These are phyloP conservation scores for Candolleomyces eurysporus DNA, from an alignment of 768 basidiomycete genomes.

Conservation along the genomic window DNA sequence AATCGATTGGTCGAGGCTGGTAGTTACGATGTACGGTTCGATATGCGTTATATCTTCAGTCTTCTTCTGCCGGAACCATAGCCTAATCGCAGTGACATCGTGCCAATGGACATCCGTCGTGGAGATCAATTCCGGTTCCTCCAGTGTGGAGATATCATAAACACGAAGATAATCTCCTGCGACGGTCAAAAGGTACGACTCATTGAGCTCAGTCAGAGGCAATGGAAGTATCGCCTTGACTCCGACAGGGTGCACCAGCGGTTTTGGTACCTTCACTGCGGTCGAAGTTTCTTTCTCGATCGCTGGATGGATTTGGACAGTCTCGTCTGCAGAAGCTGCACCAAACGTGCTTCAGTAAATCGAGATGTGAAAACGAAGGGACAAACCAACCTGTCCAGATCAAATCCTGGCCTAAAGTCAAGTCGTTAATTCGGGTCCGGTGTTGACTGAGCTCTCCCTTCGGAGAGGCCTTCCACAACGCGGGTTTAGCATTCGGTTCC, in stretches of 20 bases:
- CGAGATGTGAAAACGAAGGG: neutral
- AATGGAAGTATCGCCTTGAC: slow-evolving; percentile 77
- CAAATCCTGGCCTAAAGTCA: slow-evolving; percentile 62
- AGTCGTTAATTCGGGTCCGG: slow-evolving; percentile 79
- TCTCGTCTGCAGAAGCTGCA: slow-evolving; percentile 87
- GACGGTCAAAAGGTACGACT: slow-evolving; percentile 79
- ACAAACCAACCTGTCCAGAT: slow-evolving; percentile 78
- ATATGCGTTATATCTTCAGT: slow-evolving; percentile 44
- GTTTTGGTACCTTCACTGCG: slow-evolving; percentile 40
- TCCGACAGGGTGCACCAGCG: slow-evolving; percentile 57
- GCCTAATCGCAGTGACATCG: slow-evolving; percentile 72
- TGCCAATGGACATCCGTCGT: slow-evolving; percentile 88
- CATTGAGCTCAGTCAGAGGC: slow-evolving; percentile 55
- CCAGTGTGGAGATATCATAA: slow-evolving; percentile 70
- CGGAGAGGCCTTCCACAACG: slow-evolving; percentile 51
- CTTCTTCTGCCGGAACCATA: slow-evolving; percentile 61
- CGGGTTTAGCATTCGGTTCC: slow-evolving; percentile 22
- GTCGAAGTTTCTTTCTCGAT: slow-evolving; percentile 6
- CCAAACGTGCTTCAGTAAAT: neutral
- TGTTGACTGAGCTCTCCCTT: slow-evolving; percentile 66
- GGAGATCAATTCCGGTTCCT: slow-evolving; percentile 68
- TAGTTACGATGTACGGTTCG: slow-evolving; percentile 82
- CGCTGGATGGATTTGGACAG: slow-evolving; percentile 60
- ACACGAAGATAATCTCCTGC: slow-evolving; percentile 80
- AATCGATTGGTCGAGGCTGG: slow-evolving; percentile 84